Conservation (phyloP, 164 flowering plant genomes). For the Vitis rotundifolia region DNA sequence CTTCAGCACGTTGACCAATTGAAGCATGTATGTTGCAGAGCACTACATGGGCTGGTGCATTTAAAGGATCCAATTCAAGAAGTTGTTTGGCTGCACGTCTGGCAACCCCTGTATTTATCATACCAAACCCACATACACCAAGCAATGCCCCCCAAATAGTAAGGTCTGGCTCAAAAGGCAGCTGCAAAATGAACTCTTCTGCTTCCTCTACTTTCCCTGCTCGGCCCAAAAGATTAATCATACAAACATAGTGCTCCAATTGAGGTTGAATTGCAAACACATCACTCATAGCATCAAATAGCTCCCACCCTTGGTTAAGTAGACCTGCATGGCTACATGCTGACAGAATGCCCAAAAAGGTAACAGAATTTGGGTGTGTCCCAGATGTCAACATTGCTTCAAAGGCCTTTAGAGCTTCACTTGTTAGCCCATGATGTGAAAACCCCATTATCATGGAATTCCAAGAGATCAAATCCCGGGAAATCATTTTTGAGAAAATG, state of each 20-base stretch:
- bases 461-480: slow-evolving; percentile 60
- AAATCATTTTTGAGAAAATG: slow-evolving; percentile 37
- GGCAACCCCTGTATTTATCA: slow-evolving; percentile 28
- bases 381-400: slow-evolving; percentile 36
- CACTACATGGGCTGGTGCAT: slow-evolving; percentile 54
- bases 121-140: slow-evolving; percentile 41
- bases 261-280: slow-evolving; percentile 30
- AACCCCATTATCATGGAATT: slow-evolving; percentile 61
- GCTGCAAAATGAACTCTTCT: slow-evolving; percentile 31
- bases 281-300: slow-evolving; percentile 36
- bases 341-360: slow-evolving; percentile 43
- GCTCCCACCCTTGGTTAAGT: slow-evolving; percentile 28
- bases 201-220: slow-evolving; percentile 50
- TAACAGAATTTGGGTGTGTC: slow-evolving; percentile 37
- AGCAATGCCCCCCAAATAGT: slow-evolving; percentile 60
- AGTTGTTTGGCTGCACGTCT: slow-evolving; percentile 35
- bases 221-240: slow-evolving; percentile 51
- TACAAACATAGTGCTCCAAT: slow-evolving; percentile 38
- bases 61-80: slow-evolving; percentile 50
- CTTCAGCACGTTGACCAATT: slow-evolving; percentile 34
- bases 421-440: slow-evolving; percentile 42
- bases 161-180: slow-evolving; percentile 41
- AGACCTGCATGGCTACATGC: slow-evolving; percentile 52
- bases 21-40: slow-evolving; percentile 51
- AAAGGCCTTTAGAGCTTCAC: slow-evolving; percentile 34